Evolutionary conservation across 2,329 filamentous ascomycete genomes (phyloP), one percentile per base, ranked within the genome.

Genomic region (Hypoxylon sp.): DNA sequence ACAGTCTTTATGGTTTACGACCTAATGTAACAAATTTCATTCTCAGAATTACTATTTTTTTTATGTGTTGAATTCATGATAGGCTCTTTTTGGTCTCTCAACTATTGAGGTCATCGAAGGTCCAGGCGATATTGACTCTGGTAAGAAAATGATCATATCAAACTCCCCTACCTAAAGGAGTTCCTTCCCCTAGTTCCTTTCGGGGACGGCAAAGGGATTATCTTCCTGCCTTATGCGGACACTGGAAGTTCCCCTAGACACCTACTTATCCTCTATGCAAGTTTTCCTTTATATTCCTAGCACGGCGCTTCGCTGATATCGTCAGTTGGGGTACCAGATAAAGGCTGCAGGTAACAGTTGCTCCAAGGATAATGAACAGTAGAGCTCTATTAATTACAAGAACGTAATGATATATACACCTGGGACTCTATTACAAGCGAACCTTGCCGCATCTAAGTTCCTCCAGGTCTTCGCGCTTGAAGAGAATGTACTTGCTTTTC

Each of bases 391-490:
- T 52, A 21, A 39, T 52, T 52, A 52, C 21, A 52, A 23, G 23
- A 27, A 25, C 19, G 23, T 25, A 27, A 14, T 23, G 7, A 27
- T 47, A 47, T 27, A 25, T 29, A 37, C 19, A 56, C 14, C n/a
- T 27, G 25, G 8, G 14, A 19, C n/a, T 47, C 32, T 19, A 56
- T 63, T 54, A 75, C 5, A 75, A 30, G 5, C 64, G 61, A 12
- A 71, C 70, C 29, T 41, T 64, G 7, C 70, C 73, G 2, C 59
- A 62, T 43, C 67, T 73, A 2, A 82, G 72, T 7, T 65, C 73
- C 32, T 77, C 73, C 51, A 77, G 77, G 50, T 82, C 79, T 39
- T 77, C 74, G 56, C 72, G 71, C 19, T 57, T 70, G 57, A 82
- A 83, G 0, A 76, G 76, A 23, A 79, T 66, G 66, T 83, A 83